Conservation (phyloP, 2,329 filamentous ascomycete genomes). For the Neonectria ditissima region DNA sequence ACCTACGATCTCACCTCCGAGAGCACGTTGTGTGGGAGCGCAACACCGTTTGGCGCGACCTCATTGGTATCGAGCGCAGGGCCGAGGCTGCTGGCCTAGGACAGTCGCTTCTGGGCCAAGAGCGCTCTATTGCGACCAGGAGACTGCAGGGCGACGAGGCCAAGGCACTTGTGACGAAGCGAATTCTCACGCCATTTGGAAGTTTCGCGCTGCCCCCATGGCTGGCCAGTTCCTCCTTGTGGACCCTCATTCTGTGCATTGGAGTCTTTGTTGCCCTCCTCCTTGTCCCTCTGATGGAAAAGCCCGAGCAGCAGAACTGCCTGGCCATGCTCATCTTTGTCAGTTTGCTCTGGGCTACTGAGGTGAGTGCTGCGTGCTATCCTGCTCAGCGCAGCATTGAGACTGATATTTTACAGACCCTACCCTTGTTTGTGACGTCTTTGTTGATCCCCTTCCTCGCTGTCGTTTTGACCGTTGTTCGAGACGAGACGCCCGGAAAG, state of each 20-base stretch:
- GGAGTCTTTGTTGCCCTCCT: conserved; percentile 80
- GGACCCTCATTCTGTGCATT: conserved; percentile 78
- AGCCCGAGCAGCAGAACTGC: conserved; percentile 94
- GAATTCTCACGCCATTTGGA: conserved; percentile 83
- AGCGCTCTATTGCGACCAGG: conserved; percentile 74
- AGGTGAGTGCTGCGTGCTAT: conserved; percentile 65
- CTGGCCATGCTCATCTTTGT: conserved; percentile 94
- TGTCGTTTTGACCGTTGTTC: conserved; percentile 86
- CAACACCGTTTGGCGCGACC: conserved; percentile 98
- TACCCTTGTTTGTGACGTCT: conserved; percentile 96
- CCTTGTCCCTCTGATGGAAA: conserved; percentile 83
- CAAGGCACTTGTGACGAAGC: conserved; percentile 70
- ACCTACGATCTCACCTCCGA: conserved; percentile 88
- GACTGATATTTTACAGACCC: conserved; percentile 69
- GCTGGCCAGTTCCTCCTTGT: conserved; percentile 85
- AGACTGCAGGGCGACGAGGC: conserved; percentile 88
- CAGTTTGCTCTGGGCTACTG: conserved; percentile 94
- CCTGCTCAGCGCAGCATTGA: not conserved
- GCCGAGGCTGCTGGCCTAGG: conserved; percentile 94
- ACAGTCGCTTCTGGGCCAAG: conserved; percentile 82
- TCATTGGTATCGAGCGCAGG: conserved; percentile 97
- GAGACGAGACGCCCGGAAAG: conserved; percentile 70
- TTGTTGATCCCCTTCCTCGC: conserved; percentile 93
- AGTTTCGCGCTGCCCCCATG: conserved; percentile 81
- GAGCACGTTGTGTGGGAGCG: conserved; percentile 99